Conservation (phyloP, 1,139 yeast species). For the Pichia sp. region DNA sequence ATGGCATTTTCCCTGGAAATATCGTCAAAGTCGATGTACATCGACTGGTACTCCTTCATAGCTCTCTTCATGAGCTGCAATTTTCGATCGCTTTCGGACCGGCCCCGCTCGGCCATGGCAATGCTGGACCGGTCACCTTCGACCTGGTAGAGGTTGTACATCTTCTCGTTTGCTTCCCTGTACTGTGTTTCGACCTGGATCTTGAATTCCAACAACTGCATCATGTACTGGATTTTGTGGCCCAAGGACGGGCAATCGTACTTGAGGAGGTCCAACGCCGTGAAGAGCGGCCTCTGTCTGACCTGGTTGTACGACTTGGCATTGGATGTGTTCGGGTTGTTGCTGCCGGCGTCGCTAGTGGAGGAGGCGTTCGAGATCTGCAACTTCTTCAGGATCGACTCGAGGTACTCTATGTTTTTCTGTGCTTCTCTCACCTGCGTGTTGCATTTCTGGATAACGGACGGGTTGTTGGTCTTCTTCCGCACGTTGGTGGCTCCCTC, state of each 20-base stretch:
- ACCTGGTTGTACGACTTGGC: conserved; percentile 21
- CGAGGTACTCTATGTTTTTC: conserved; percentile 81
- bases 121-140: conserved; percentile 88
- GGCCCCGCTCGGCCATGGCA: conserved; percentile 85
- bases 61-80: conserved; percentile 80
- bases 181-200: conserved; percentile 91
- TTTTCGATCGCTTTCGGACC: conserved; percentile 77
- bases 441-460: conserved; percentile 87
- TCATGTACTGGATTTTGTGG: conserved; percentile 92
- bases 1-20: conserved; percentile 59
- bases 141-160: conserved; percentile 75
- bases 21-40: conserved; percentile 71
- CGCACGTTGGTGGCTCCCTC: conserved; percentile 82
- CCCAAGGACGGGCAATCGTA: conserved; percentile 94
- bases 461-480: conserved; percentile 69
- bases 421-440: conserved; percentile 88
- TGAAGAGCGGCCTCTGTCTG: conserved; percentile 40
- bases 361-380: conserved; percentile 27
- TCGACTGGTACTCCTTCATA: conserved; percentile 80
- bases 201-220: conserved; percentile 89
- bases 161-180: conserved; percentile 85
- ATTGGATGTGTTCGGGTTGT: neutral
- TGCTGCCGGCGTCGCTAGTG: neutral
- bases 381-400: conserved; percentile 68
- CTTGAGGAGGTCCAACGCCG: conserved; percentile 76